Base-by-base conservation (phyloP, 768 basidiomycete genomes). In the Kwoniella pini region DNA sequence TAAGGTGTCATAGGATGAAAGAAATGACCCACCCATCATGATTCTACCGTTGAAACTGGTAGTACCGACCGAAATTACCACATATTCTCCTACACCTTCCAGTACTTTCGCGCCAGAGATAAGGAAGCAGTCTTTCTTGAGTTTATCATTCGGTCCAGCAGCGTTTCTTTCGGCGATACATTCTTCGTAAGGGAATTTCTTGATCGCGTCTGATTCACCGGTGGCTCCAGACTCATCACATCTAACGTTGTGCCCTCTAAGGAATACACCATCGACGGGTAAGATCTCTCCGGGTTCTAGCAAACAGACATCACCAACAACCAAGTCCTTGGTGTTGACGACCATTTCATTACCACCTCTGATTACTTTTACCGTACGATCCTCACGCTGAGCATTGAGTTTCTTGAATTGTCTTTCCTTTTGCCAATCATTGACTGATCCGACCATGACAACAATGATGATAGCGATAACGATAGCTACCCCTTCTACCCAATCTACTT, bases 171-270 rank as follows among this genome's bases (percentile, higher is more conserved):
- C 78, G 7, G 81, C 82, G 30, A 90, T 67, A 65, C 88, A 88
- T 39, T 92, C 88, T 21, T 85, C 84, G 77, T 88, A 96, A 0
- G 88, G 67, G 17, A 86, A 75, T 79, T 99, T 99, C 77, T 87
- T 88, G 77, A 99, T 93, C 15, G 93, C 88, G 77, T 99, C 94
- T 7, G 89, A 90, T 81, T 99, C 96, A 66, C 95, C 96, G 0
- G 96, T 98, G 42, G 93, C 92, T 21, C 91, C 90, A 24, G 90
- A 91, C 77, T 98, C 96, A 72, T 99, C 96, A 76, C 94, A 97
- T 73, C 85, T 88, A 68, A 97, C 88, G 65, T 91, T 92, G 79
- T 98, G 91, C 21, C 96, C 95, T 7, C 85, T 82, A 27, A 99
- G 80, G 81, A 95, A 96, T 71, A 99, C 82, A 54, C 96, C 96